Conservation (phyloP, 768 basidiomycete genomes). For the Suillus sp. region DNA sequence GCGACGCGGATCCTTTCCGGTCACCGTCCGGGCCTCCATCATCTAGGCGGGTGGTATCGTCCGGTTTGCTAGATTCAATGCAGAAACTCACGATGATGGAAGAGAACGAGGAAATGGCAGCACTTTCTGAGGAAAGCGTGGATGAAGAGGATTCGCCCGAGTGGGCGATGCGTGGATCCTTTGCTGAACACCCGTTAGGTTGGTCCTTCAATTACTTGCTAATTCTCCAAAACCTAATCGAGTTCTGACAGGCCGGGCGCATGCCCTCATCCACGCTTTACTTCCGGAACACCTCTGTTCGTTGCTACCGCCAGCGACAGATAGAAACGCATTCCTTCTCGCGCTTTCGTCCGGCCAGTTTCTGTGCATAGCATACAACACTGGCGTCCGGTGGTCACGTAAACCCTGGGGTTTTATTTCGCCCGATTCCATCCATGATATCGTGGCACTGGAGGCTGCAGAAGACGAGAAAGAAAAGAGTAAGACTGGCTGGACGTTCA, state of each 20-base stretch:
- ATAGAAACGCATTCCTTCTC: conserved; percentile 45
- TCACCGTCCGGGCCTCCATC: conserved; percentile 24
- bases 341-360: conserved; percentile 76
- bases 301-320: conserved; percentile 37
- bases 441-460: conserved; percentile 63
- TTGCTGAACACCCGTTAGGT: conserved; percentile 62
- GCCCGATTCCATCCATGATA: conserved; percentile 76
- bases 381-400: conserved; percentile 74
- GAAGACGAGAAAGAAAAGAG: conserved; percentile 42
- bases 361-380: conserved; percentile 80
- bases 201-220: conserved; percentile 26
- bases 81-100: conserved; percentile 47
- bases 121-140: conserved; percentile 46
- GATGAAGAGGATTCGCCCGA: conserved; percentile 75
- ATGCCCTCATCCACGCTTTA: conserved; percentile 59
- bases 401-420: conserved; percentile 90
- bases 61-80: conserved; percentile 59
- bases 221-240: conserved; percentile 12
- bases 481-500: conserved; percentile 78
- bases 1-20: conserved; percentile 30
- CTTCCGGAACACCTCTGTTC: conserved; percentile 59
- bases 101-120: conserved; percentile 60
- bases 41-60: conserved; percentile 57
- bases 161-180: conserved; percentile 71
- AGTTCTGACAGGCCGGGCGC: conserved; percentile 54